Base-by-base conservation (phyloP, 176 grass and related monocot genomes). In the Lolium perenne region DNA sequence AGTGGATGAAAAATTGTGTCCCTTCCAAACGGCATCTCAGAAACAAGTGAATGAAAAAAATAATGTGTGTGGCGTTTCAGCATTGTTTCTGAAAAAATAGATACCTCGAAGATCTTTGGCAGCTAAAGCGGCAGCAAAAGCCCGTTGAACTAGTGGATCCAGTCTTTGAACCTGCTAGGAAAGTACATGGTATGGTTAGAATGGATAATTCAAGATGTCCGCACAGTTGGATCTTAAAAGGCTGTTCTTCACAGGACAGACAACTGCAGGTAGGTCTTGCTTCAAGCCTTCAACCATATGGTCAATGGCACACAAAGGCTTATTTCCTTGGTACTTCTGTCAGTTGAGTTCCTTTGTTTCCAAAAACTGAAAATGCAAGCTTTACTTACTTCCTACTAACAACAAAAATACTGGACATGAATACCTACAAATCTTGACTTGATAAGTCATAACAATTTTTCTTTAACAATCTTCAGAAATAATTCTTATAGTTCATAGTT, bases 71-170 rank as follows among this genome's bases (percentile, higher is more conserved):
- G 63, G 7, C n/a, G 63, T 76, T 13, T 65, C 29, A 82, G 26
- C 10, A 12, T 51, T 87, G 40, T 81, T 64, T 74, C 32, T 26
- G 59, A 47, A 86, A 74, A 18, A 60, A 59, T 60, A 38, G 51
- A 61, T 89, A 98, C 96, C 96, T 95, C 13, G 88, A 45, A 98
- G 93, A 95, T 98, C 96, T 83, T 78, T 86, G 76, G 62, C 63
- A 69, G 70, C 26, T 90, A 74, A 93, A 78, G 95, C 85, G 55
- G 90, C 86, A 75, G 11, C 8, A 83, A 95, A 75, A 73, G 93
- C 93, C 56, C 88, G 91, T 26, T 76, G 83, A 77, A 89, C 96
- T 79, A 98, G 88, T 1, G 88, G 81, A 38, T 98, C 89, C 58
- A 98, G 55, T 41, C 91, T 95, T 38, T 91, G 84, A 60, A 94